Evolutionary conservation across 164 flowering plant genomes (phyloP), one percentile per base, ranked within the genome.

Genomic region (Magnolia officinalis): DNA sequence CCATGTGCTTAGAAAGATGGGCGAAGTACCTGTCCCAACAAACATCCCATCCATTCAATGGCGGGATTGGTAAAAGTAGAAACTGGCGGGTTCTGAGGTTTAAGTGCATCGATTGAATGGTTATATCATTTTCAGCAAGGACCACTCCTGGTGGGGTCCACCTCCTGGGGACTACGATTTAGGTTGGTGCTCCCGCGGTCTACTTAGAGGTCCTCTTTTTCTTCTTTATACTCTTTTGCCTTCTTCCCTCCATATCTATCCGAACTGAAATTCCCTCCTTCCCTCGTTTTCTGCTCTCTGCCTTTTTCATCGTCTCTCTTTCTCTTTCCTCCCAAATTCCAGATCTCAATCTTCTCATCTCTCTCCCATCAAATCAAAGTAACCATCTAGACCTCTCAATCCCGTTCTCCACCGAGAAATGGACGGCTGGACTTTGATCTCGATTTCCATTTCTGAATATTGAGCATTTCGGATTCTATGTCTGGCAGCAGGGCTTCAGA

Each of bases 241-340:
- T 80, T 26, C 71, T 92, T 92, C 97, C 97, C 97, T 92, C 98
- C 98, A 91, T 87, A 87, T 86, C 90, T 78, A 88, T 86, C 89
- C 87, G 85, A 90, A 90, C 84, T 77, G 87, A 88, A 81, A 85
- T 89, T 88, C 90, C 85, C 29, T 26, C 69, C 69, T 87, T 85
- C 91, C 91, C 90, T 85, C 89, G 86, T 88, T 85, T 85, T 80
- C 84, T 84, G 76, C 87, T 76, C 80, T 74, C 75, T 66, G 26
- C 76, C n/a, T 73, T 55, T 81, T 72, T 71, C 55, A 76, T 59
- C 84, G 63, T 78, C 68, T 31, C 63, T 49, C 31, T 19, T 65
- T 65, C 13, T 55, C 18, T 9, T 55, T 55, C 18, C 11, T 55
- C 18, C 61, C 45, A 37, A 37, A 37, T 63, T 9, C 65, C 65